Percentiles rank a stretch among this genome's conserved stretches.
Conservation (phyloP, 306 rosid species). For the Dalbergia cultrata region DNA sequence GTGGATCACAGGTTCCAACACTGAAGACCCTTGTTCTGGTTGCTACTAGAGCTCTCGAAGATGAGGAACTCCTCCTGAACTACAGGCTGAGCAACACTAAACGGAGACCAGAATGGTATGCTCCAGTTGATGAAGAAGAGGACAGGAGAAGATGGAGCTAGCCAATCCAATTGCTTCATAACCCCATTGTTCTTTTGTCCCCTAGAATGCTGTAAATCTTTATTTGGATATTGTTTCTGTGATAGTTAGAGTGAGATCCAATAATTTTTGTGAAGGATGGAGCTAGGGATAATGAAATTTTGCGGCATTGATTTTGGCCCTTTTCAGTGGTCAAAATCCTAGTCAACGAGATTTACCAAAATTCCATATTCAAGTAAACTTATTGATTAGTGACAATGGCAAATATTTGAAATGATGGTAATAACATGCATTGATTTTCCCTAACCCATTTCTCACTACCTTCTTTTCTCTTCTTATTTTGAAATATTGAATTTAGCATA, state of each 20-base stretch:
- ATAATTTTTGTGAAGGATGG: not conserved
- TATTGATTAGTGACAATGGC: slow-evolving; percentile 1
- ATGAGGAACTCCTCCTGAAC: slow-evolving; percentile 87
- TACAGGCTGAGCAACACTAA: slow-evolving; percentile 89
- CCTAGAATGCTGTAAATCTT: slow-evolving; percentile 20
- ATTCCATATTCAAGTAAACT: slow-evolving; percentile 5
- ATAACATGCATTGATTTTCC: too few species aligned
- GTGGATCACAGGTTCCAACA: slow-evolving; percentile 60
- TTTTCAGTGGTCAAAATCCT: slow-evolving; percentile 22
- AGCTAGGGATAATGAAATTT: slow-evolving; percentile 25
- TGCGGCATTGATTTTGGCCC: slow-evolving; percentile 15
- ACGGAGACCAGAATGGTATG: slow-evolving; percentile 81
- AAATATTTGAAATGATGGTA: too few species aligned
- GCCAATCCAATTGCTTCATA: slow-evolving; percentile 18
- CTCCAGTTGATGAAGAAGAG: slow-evolving; percentile 90
- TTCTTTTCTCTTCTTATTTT: too few species aligned
- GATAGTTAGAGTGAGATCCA: not conserved
- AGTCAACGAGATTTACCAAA: slow-evolving; percentile 4
- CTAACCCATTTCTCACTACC: too few species aligned
- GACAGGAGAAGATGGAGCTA: slow-evolving; percentile 93
- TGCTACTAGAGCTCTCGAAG: slow-evolving; percentile 74
- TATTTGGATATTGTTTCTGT: slow-evolving; percentile 21
- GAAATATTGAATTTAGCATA: too few species aligned
- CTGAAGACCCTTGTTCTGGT: slow-evolving; percentile 78
- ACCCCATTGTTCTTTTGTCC: slow-evolving; percentile 15